Percentiles rank a stretch among this genome's conserved stretches.
Conservation (phyloP, 441 rosid genomes). For the Gossypium gossypioides region DNA sequence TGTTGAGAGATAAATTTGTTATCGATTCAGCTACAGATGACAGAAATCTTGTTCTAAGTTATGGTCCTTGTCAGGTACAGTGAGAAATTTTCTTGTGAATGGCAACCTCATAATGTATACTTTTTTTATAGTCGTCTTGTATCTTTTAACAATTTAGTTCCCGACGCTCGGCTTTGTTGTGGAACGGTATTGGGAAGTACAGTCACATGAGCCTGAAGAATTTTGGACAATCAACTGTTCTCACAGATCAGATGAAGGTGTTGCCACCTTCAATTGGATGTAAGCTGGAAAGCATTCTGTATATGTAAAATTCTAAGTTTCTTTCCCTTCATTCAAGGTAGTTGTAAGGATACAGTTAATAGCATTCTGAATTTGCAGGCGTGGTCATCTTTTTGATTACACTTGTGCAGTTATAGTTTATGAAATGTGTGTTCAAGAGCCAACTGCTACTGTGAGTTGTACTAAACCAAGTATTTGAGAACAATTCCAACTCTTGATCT, state of each 20-base stretch:
- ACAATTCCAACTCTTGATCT: slow-evolving; percentile 13
- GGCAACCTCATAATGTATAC: slow-evolving; percentile 5
- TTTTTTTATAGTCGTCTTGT: slow-evolving; percentile 14
- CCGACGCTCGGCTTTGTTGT: slow-evolving; percentile 95
- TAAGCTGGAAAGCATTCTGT: slow-evolving; percentile 27
- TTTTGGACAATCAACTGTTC: slow-evolving; percentile 85
- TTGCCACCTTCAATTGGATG: slow-evolving; percentile 77
- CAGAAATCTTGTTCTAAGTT: slow-evolving; percentile 78
- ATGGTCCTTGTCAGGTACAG: slow-evolving; percentile 96
- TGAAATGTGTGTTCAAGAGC: slow-evolving; percentile 89
- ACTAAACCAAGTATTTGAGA: slow-evolving; percentile 14
- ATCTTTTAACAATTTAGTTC: slow-evolving; percentile 43
- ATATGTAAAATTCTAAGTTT: not conserved
- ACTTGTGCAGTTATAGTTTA: slow-evolving; percentile 62
- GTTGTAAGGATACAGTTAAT: slow-evolving; percentile 11
- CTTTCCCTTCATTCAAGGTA: slow-evolving; percentile 12
- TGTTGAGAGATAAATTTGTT: slow-evolving; percentile 63
- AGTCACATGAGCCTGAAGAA: slow-evolving; percentile 88
- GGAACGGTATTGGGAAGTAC: slow-evolving; percentile 88
- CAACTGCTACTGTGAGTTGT: slow-evolving; percentile 71
- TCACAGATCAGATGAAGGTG: slow-evolving; percentile 68
- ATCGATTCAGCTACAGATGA: slow-evolving; percentile 68
- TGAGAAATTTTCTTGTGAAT: not conserved
- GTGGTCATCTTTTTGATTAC: slow-evolving; percentile 85
- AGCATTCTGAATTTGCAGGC: slow-evolving; percentile 46